phyloP scores from a whole-genome alignment of 164 flowering plant genomes.

The Cinnamomum micranthum region DNA sequence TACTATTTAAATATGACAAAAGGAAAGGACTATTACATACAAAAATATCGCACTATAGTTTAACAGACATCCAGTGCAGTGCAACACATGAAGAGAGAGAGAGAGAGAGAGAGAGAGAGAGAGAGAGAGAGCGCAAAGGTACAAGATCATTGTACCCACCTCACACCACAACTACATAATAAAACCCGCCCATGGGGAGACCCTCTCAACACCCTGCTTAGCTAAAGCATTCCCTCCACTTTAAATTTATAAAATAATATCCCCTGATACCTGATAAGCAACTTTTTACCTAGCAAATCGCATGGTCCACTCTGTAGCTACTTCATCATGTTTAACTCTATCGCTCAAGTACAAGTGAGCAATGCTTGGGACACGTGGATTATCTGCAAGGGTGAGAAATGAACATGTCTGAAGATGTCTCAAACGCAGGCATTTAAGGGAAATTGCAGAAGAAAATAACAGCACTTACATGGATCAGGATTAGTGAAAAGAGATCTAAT shows the following conservation, averaged over 20 bases:
- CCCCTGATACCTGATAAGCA: no score
- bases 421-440: neutral
- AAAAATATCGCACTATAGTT: neutral
- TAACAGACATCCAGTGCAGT: neutral
- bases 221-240: no score
- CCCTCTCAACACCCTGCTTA: no score
- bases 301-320: conserved; percentile 90
- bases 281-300: conserved; percentile 65
- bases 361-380: conserved; percentile 63
- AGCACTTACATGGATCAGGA: conserved; percentile 73
- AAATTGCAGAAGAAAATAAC: neutral
- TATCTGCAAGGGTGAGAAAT: conserved; percentile 45
- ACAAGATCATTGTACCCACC: no score
- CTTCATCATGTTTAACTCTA: conserved; percentile 62
- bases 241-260: no score
- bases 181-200: no score
- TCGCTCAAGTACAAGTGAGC: conserved; percentile 69
- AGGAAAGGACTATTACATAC: neutral
- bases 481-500: conserved; percentile 68
- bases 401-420: neutral
- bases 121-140: no score
- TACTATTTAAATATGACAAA: neutral
- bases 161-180: no score
- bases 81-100: neutral
- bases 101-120: no score